Base-by-base conservation (phyloP, 768 basidiomycete species). In the Sporobolomyces phaffii region DNA sequence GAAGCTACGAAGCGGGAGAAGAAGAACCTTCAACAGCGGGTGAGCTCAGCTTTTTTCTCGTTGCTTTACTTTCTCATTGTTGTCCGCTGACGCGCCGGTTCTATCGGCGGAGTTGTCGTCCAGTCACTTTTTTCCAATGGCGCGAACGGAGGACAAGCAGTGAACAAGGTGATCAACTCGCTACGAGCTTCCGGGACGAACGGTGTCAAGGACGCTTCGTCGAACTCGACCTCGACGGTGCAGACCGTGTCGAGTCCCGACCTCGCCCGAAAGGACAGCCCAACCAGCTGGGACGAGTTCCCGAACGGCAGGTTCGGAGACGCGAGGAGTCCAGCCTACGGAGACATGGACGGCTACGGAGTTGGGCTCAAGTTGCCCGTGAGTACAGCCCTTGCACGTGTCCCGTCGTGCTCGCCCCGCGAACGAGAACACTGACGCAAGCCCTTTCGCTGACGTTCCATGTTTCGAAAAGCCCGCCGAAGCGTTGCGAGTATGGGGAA, bases 271-370 rank as follows among this genome's bases (percentile, higher is more conserved):
- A 65, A 72, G 48, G 71, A 72, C 53, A 64, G 62, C 44, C 68
- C 68, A 24, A 63, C 68, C 36, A 65, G 62, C 45, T 75, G 72
- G 72, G 75, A 76, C 59, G 94, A 98, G 77, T 98, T 96, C 78
- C 96, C 96, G 54, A 99, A 99, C 77, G 96, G 96, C 61, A 90
- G 96, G 72, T 99, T 94, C 76, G 96, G 96, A 73, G 96, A 98
- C 79, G 87, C 93, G 10, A 85, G 96, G 64, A 91, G 89, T 82
- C 96, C 96, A 33, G 96, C 96, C 18, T 99, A 96, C 72, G 96
- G 96, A 74, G 96, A 99, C 79, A 80, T 99, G 60, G 94, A 99
- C 75, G 94, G 94, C 2, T 97, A 94, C 72, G 94, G 94, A 59
- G 85, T 96, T 45, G 90, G 84, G 78, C 84, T 98, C 73, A 92